Evolutionary conservation across 495 filamentous ascomycete species (phyloP), one percentile per base, ranked within the genome.

Genomic region (Collariella sp.): DNA sequence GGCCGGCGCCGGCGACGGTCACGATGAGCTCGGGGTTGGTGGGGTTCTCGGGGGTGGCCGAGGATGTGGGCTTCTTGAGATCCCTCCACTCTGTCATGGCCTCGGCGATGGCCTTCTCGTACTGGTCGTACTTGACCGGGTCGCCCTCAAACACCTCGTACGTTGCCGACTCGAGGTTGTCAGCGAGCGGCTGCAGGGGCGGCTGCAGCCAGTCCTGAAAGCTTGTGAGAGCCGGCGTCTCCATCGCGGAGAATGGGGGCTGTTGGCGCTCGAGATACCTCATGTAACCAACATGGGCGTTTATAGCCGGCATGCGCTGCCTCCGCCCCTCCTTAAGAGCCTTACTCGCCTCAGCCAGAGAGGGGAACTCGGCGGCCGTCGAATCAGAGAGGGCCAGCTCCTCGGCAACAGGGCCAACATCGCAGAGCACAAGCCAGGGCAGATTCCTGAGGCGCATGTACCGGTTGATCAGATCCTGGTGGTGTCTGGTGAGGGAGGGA

Each of bases 81-180:
- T 76, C 75, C 11, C 67, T 72, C 86, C 90, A 93, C 57, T 96
- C 91, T n/a, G 67, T 72, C 55, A 99, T 78, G 0, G 93, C 91
- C 53, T 85, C 78, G 1, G 78, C 76, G 46, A 96, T 88, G 35
- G 93, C 93, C 16, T 76, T 71, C 66, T 96, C 89, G 66, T 99
- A 99, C 76, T 89, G 90, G 47, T 90, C 84, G 66, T 99, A 99
- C 69, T 99, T 99, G 67, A 97, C 84, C 0, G 93, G 93, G 54
- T 97, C 94, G 58, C 93, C 94, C 68, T 99, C 93, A 63, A 99
- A 99, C 9, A 97, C 91, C 67, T 99, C 93, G 66, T 99, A 99
- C 1, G 93, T 99, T 49, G 94, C 86, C 44, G 87, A 93, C 64
- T 99, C 93, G 22, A 99, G 78, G 58, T 99, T 97, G 69, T 97